Base-by-base conservation (phyloP, 306 rosid genomes). In the Boehmeria nivea region DNA sequence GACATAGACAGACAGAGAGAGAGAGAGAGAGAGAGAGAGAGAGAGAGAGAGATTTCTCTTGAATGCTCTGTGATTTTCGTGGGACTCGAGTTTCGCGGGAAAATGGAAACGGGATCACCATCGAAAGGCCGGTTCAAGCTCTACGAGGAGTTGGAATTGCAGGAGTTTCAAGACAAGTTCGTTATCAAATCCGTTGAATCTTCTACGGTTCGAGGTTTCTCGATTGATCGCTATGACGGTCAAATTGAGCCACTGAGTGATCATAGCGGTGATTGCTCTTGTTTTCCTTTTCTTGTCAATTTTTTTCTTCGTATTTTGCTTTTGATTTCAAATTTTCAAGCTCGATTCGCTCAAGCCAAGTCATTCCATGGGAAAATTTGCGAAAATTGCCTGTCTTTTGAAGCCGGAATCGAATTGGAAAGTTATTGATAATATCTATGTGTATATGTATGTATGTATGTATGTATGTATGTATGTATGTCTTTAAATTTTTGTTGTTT, bases 171-270 rank as follows among this genome's bases (percentile, higher is more conserved):
- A 52, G 83, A 91, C 62, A 82, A 80, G 83, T 91, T 76, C 56
- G 87, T 87, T 19, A 74, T 91, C 66, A 87, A 75, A 69, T 79
- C 96, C 15, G 57, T 53, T 37, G 64, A 71, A 59, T 78, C 61
- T 23, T 81, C n/a, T n/a, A n/a, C 85, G 6, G 18, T 43, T 71
- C 82, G 60, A 39, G 95, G 96, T 16, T 91, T 87, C 73, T 77
- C 75, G 54, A 81, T 91, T 47, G 66, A 67, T 68, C 99, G 95
- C 62, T 70, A 61, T 8, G 95, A 87, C 52, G 96, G 99, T 0
- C 53, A 47, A 51, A 63, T 83, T 27, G 78, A 63, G 65, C 62
- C 67, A 6, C 64, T 82, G 15, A 57, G 57, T 27, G 82, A 95
- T 86, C 45, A 40, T 3, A n/a, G n/a, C 17, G 58, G 58, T 64